Base-by-base conservation (phyloP, 2,329 filamentous ascomycete species). In the Aspergillus ibericus region DNA sequence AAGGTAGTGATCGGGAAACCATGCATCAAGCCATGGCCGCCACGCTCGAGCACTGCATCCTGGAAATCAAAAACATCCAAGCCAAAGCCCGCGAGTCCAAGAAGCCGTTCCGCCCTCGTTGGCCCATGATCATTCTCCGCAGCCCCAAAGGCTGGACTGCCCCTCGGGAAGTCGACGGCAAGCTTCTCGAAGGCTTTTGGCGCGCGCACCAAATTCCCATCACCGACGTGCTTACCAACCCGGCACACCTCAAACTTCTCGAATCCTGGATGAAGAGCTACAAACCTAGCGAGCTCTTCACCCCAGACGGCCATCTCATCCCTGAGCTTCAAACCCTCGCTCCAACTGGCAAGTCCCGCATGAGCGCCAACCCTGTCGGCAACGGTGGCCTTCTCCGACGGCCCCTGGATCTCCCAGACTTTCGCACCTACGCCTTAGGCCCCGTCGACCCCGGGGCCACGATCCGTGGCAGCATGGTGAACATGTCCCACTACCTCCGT, bases 21-120 rank as follows among this genome's bases (percentile, higher is more conserved):
- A 92, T 93, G 89, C 88, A 92, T 70, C 89, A 92, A 73, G 89
- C 89, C 57, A 92, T 92, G 89, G 89, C 90, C 12, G 84, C 84
- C 44, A 92, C 90, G 0, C 77, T 93, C 27, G 89, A 93, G 72
- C 82, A 85, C 64, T 91, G 88, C 68, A 85, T 93, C 16, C 73
- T 80, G 15, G 86, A 92, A 69, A 93, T 93, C 70, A 81, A 78
- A 56, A 80, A 82, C 59, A 85, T 85, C 68, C 89, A 92, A 73
- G 88, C 90, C 73, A 76, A 91, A 71, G 88, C 88, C 20, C 86
- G 90, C 46, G 85, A 89, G 3, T 86, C 85, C 0, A 85, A 86
- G 61, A 88, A 89, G 70, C 82, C 88, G 2, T 85, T 88, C 77
- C 83, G 89, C 36, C 88, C 89, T 15, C 82, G 79, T 63, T 93